Evolutionary conservation across 202 grass and related monocot genomes (phyloP).

Genomic region (Saccharum hybrid): DNA sequence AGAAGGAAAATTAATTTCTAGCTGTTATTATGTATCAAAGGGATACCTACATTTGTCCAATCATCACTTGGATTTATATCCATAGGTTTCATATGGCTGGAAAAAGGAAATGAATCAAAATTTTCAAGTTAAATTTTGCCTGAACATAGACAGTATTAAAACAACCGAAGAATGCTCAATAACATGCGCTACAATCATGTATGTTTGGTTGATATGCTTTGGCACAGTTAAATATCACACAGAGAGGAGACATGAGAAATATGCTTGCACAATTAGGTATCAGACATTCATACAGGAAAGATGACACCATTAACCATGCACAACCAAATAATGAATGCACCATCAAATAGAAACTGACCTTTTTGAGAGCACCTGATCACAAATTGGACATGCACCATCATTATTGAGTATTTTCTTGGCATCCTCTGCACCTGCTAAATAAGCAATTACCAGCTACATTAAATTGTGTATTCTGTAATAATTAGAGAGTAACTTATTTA

Average conservation of each 20-base stretch:
- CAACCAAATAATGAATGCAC: constrained; percentile 7
- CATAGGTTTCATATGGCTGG: constrained; percentile 75
- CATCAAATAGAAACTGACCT: constrained; percentile 48
- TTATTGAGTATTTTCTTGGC: constrained; percentile 85
- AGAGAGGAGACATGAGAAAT: constrained; percentile 17
- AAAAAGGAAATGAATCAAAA: constrained; percentile 37
- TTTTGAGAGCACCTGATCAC: constrained; percentile 95
- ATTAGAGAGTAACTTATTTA: constrained; percentile 18
- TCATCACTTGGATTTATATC: constrained; percentile 86
- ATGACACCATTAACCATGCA: background rate
- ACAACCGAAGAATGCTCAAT: background rate
- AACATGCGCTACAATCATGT: constrained; percentile 20
- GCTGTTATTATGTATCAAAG: background rate
- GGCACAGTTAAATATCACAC: background rate
- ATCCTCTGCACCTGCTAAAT: constrained; percentile 74
- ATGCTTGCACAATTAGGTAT: background rate
- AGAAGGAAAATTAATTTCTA: constrained; percentile 15
- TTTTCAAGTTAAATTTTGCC: constrained; percentile 16
- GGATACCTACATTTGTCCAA: constrained; percentile 80
- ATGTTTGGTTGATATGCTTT: constrained; percentile 21
- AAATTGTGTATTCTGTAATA: constrained; percentile 31
- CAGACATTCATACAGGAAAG: background rate
- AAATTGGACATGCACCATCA: constrained; percentile 86
- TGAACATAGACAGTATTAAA: constrained; percentile 27
- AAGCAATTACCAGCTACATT: constrained; percentile 44